Evolutionary conservation across 2,329 filamentous ascomycete species (phyloP), one percentile per base, ranked within the genome.

Genomic region (Coniochaeta hoffmannii): DNA sequence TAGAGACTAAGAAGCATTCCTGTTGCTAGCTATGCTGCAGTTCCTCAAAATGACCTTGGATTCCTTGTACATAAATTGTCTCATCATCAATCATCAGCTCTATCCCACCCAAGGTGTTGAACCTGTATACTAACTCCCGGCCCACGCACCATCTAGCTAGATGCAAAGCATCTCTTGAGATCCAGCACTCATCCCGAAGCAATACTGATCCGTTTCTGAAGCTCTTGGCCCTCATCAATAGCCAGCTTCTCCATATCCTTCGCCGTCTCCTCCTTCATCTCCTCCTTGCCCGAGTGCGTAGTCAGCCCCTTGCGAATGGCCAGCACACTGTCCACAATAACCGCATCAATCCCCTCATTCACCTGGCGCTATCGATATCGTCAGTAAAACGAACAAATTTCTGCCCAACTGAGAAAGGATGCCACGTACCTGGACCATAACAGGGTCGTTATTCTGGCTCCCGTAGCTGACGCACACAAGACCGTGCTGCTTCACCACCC

Each of bases 401-500:
- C 4, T 24, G 6, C 22, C 2, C 8, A 3, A 17, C 17, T 10
- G 11, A 7, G 49, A 35, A 22, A 19, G 50, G n/a, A 22, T 44
- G 12, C 38, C 17, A 68, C 84, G 71, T 79, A 94, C 89, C 78
- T 93, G 86, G 34, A 96, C 92, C 71, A 95, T 87, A 19, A 81
- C 77, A 0, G 89, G 82, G 53, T 97, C 87, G 59, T 99, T 99
- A 68, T 99, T 99, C 65, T 90, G 71, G 12, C 79, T 76, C n/a
- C 94, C 94, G 66, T 99, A 99, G 61, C 89, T 95, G 55, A 97
- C 91, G 67, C 94, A 99, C 2, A 99, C 90, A 58, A 99, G 72
- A 5, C 93, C 93, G 52, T 86, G 90, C 71, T 96, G 91, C 75
- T 97, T 97, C 15, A 99, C 92, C 22, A 97, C 92, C 64, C 83